These are phyloP conservation scores for Beauveria sp. DNA, from an alignment of 2,329 filamentous ascomycete species.

Conservation along the genomic window DNA sequence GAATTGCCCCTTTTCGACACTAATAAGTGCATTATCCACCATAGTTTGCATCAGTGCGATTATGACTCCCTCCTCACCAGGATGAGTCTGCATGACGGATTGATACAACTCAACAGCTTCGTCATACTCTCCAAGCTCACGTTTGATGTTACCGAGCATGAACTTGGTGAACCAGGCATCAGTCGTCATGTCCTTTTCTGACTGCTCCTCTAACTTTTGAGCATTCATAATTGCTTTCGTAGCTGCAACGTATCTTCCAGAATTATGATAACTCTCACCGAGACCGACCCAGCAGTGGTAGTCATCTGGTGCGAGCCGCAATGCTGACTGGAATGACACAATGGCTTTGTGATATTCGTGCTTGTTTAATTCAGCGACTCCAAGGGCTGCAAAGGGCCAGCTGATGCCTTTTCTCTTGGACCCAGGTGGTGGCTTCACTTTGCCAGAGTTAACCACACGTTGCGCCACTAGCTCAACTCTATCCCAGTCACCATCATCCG, in stretches of 20 bases:
- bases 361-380: constrained; percentile 90
- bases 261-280: constrained; percentile 95
- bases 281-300: constrained; percentile 96
- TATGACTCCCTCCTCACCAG: constrained; percentile 75
- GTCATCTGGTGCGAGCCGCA: constrained; percentile 75
- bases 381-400: constrained; percentile 91
- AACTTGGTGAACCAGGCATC: constrained; percentile 95
- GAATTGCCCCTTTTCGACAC: constrained; percentile 76
- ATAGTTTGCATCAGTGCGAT: constrained; percentile 84
- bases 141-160: constrained; percentile 90
- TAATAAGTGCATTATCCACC: constrained; percentile 71
- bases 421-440: constrained; percentile 80
- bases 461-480: constrained; percentile 88
- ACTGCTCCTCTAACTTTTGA: constrained; percentile 60
- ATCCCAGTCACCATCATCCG: constrained; percentile 90
- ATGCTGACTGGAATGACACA: constrained; percentile 81
- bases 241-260: constrained; percentile 87
- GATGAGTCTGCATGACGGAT: constrained; percentile 59
- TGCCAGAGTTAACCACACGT: constrained; percentile 89
- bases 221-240: constrained; percentile 86
- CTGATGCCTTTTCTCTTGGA: constrained; percentile 90
- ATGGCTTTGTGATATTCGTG: constrained; percentile 86
- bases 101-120: constrained; percentile 72
- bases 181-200: constrained; percentile 41
- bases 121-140: constrained; percentile 85